Evolutionary conservation across 257 asterid genomes (phyloP), one percentile per base, ranked within the genome.

Genomic region (Penstemon eatonii): DNA sequence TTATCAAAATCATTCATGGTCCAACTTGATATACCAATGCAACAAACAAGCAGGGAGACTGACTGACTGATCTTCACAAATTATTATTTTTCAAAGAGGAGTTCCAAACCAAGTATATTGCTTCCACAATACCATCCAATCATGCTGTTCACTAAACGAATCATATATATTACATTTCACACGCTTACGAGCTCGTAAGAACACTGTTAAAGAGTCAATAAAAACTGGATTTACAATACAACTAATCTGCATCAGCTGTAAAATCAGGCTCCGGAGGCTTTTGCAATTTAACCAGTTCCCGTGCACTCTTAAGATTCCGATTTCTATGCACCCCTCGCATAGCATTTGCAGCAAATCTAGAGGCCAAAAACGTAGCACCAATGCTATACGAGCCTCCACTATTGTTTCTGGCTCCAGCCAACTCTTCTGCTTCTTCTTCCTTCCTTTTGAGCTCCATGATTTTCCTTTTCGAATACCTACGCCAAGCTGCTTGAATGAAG

Each of bases 401-500:
- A 47, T 63, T 76, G 60, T 75, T 79, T 59, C 76, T 74, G 8
- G 79, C 84, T 40, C 86, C 78, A 9, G 79, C 81, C 45, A 66
- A 25, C 11, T 60, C 84, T 62, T 78, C 84, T 0, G 73, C 96
- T 55, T 82, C 96, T 73, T 90, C 95, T 56, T 85, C 94, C 79
- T 87, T 88, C 63, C 89, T 75, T 64, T 70, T 81, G 56, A 73
- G 80, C 69, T 89, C 96, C 75, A 84, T 38, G 18, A 82, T 52
- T 65, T 93, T 93, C 78, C 97, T 80, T 66, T 83, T 90, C 63
- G 86, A 79, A 61, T 93, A 83, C 15, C 99, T 81, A 4, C 97
- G 82, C 99, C 99, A 93, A 0, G 97, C 99, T 9, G 97, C 96
- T 74, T 93, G 99, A 60, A 93, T 88, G 53, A 90, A 93, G 81